phyloP scores from a whole-genome alignment of 805 yeast genomes.

The Wickerhamiella bombiphila region DNA sequence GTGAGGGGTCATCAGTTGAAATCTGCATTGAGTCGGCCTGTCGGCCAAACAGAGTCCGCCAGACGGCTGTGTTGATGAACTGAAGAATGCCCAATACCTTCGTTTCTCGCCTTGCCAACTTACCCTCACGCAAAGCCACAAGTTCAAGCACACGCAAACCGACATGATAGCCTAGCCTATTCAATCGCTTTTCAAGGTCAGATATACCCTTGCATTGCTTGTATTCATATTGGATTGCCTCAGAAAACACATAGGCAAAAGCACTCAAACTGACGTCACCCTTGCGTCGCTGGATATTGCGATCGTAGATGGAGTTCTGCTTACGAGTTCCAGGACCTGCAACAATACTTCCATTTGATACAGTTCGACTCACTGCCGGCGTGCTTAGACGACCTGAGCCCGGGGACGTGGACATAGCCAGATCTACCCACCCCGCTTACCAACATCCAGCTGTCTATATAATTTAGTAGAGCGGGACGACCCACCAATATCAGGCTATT shows the following conservation, averaged over 20 bases:
- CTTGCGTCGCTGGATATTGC: constrained; percentile 47
- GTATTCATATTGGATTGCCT: constrained; percentile 52
- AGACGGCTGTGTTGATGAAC: constrained; percentile 55
- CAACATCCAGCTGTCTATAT: too few relatives aligned
- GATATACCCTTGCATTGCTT: constrained; percentile 49
- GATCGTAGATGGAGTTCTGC: constrained; percentile 41
- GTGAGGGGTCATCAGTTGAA: constrained; percentile 49
- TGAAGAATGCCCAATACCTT: constrained; percentile 53
- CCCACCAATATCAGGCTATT: too few relatives aligned
- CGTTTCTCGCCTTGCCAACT: constrained; percentile 49
- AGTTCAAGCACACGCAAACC: constrained; percentile 63
- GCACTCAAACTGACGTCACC: constrained; percentile 56
- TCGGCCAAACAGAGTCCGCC: constrained; percentile 61
- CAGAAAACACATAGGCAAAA: constrained; percentile 54
- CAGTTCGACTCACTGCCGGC: too few relatives aligned
- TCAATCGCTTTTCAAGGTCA: constrained; percentile 45
- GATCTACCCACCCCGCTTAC: too few relatives aligned
- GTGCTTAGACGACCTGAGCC: too few relatives aligned
- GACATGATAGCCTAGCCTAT: constrained; percentile 60
- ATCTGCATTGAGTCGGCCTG: constrained; percentile 64
- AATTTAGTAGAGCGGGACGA: too few relatives aligned
- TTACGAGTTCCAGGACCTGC: background rate
- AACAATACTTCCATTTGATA: too few relatives aligned
- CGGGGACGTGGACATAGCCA: too few relatives aligned
- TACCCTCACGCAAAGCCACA: constrained; percentile 52